phyloP scores from a whole-genome alignment of 2,329 filamentous ascomycete species.

The Penicillium rolfsii region DNA sequence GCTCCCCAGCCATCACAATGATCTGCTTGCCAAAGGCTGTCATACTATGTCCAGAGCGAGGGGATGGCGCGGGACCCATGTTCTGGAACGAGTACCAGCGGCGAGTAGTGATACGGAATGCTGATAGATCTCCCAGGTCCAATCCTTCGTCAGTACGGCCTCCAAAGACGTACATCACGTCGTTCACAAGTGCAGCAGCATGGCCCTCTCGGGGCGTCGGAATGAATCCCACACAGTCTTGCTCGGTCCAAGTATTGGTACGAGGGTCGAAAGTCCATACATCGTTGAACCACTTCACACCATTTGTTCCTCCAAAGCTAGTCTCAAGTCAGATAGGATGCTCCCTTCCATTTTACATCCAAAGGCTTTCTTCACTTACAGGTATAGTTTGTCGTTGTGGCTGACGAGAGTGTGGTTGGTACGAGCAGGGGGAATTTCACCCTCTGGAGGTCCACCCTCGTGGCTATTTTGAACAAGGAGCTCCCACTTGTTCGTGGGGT shows the following conservation, averaged over 20 bases:
- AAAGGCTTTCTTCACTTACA: conserved; percentile 48
- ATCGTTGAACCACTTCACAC: conserved; percentile 96
- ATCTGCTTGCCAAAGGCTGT: conserved; percentile 91
- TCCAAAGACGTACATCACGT: conserved; percentile 99
- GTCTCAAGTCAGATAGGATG: neutral
- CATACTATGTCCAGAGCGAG: conserved; percentile 96
- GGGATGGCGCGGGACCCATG: conserved; percentile 94
- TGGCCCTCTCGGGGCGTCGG: conserved; percentile 92
- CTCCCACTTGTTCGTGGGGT: conserved; percentile 90
- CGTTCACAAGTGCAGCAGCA: conserved; percentile 87
- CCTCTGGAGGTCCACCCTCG: conserved; percentile 57
- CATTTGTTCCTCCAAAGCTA: conserved; percentile 89
- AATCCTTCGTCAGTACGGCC: conserved; percentile 91
- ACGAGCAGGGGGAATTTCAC: conserved; percentile 78
- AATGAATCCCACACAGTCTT: conserved; percentile 98
- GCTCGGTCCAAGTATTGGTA: conserved; percentile 78
- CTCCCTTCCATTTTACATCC: conserved; percentile 42
- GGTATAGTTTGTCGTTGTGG: conserved; percentile 88
- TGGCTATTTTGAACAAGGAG: conserved; percentile 79
- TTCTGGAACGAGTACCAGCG: conserved; percentile 99
- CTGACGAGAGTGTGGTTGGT: conserved; percentile 95
- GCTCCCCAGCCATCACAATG: conserved; percentile 90
- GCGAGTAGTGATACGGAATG: conserved; percentile 77
- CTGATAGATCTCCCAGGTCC: conserved; percentile 90
- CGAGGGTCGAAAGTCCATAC: conserved; percentile 94